Evolutionary conservation across 129 eudicot genomes (phyloP).

Genomic region (Chrysanthemum lavandulifolium): DNA sequence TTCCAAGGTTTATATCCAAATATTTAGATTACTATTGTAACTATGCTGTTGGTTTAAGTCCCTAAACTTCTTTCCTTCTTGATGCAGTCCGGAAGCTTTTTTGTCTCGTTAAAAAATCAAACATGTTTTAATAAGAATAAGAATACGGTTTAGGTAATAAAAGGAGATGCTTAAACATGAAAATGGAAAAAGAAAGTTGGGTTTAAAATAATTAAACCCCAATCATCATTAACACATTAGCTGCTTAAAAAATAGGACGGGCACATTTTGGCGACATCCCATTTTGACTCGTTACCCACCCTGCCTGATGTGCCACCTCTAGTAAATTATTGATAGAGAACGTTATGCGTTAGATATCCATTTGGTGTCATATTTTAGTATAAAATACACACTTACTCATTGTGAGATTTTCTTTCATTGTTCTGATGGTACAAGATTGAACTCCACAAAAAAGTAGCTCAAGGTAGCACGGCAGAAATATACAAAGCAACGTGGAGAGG

Average conservation of each 20-base stretch:
- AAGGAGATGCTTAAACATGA: not conserved
- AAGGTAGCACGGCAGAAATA: conserved; percentile 76
- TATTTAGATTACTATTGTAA: not conserved
- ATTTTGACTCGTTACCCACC: not conserved
- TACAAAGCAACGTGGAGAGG: conserved; percentile 83
- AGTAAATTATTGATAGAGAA: not conserved
- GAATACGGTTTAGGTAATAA: not conserved
- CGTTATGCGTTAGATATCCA: not conserved
- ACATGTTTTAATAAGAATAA: too few relatives aligned
- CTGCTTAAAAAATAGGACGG: not conserved
- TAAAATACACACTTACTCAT: not conserved
- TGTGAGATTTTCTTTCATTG: not conserved
- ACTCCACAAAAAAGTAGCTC: conserved; percentile 52
- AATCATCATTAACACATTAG: not conserved
- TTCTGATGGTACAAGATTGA: conserved; percentile 41
- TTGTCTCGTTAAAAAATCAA: not conserved
- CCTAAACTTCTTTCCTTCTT: not conserved
- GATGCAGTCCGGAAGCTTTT: not conserved
- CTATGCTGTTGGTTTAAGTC: not conserved
- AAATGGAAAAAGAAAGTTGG: not conserved
- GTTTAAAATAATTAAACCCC: not conserved
- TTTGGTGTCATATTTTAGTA: not conserved
- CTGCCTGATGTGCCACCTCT: not conserved
- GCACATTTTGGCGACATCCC: not conserved
- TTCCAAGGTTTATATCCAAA: not conserved